Evolutionary conservation across 2,329 filamentous ascomycete genomes (phyloP), one percentile per base, ranked within the genome.

Genomic region (Phaeosphaeriaceae sp.): DNA sequence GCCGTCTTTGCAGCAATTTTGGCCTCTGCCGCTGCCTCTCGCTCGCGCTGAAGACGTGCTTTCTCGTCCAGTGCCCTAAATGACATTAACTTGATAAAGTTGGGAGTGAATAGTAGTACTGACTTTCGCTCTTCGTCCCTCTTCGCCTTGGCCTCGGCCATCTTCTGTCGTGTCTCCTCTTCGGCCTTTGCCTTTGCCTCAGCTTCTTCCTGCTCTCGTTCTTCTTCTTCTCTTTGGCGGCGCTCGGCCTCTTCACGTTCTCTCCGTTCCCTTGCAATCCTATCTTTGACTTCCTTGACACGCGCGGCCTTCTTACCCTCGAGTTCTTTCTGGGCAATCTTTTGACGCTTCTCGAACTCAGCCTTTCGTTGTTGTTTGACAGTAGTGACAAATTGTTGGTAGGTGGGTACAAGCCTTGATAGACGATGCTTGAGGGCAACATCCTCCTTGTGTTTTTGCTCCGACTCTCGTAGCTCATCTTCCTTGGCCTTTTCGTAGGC

Each of bases 341-440:
- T 92, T 70, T 90, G 90, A 58, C 92, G 89, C 80, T 89, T 93
- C 82, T 97, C 94, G 63, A 97, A 99, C 76, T 97, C 92, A 64
- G 96, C 89, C 70, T 91, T 90, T 64, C 93, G 90, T 70, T 91
- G 88, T 74, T 94, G 88, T 54, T 90, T 89, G 45, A 99, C 85
- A 39, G 87, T 86, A 60, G 87, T 81, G 68, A 89, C 87, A 84
- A 96, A 97, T 8, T 79, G 77, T 73, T 94, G 91, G 77, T 96
- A 99, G 45, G 82, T 76, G n/a, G 87, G 83, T 58, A 97, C 88
- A 46, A 99, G 83, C 55, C 92, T 86, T 68, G 83, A 87, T 42
- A 99, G 86, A 71, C 94, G 89, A 76, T 96, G 88, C 84, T 97
- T 97, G 63, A 99, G 85, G 63, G 92, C 89, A 44, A 99, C 88